Conservation (phyloP, 2,329 filamentous ascomycete species). For the Neonectria magnoliae region DNA sequence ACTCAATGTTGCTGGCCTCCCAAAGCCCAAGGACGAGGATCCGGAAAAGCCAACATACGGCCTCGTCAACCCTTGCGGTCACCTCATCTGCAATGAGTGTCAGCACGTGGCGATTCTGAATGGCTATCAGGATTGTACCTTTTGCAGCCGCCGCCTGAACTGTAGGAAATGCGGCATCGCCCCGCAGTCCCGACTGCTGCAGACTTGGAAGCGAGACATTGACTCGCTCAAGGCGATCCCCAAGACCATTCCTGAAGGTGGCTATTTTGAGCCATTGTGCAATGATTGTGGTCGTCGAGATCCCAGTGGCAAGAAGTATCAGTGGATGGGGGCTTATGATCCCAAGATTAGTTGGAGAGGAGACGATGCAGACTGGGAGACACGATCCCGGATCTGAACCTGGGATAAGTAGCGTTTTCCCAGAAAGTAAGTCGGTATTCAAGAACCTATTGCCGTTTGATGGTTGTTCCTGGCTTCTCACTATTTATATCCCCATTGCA, state of each 20-base stretch:
- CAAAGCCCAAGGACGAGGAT: not conserved
- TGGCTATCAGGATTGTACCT: not conserved
- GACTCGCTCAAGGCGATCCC: not conserved
- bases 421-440: not conserved
- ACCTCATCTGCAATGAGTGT: not conserved
- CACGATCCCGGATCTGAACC: not conserved
- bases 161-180: not conserved
- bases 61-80: not conserved
- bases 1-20: not conserved
- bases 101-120: no score
- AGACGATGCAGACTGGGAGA: not conserved
- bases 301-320: not conserved
- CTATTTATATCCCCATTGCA: not conserved
- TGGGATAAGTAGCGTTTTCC: not conserved
- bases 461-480: not conserved
- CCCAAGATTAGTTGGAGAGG: not conserved
- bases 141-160: not conserved
- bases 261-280: not conserved
- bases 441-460: not conserved
- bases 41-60: not conserved
- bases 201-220: no score
- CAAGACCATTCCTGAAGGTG: not conserved
- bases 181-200: not conserved
- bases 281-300: accelerated
- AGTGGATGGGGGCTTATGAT: not conserved